These are phyloP conservation scores for Golubevia sp. DNA, from an alignment of 1,284 basidiomycete genomes.

Conservation along the genomic window DNA sequence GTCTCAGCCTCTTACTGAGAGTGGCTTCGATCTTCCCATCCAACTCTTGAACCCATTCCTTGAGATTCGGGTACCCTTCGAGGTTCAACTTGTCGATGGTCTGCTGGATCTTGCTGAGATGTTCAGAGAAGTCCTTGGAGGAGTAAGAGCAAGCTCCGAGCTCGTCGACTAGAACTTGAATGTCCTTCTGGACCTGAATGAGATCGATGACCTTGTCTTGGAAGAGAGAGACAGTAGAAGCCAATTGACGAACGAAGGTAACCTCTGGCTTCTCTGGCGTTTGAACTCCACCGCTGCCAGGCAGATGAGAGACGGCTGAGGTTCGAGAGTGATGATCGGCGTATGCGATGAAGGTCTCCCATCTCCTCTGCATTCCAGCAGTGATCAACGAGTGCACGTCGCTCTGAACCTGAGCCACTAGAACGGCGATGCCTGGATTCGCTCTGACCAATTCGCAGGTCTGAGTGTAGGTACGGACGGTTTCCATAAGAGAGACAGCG, in stretches of 20 bases:
- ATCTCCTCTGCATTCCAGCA: constrained; percentile 77
- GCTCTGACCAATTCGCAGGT: constrained; percentile 80
- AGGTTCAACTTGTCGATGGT: constrained; percentile 92
- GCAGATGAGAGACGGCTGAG: constrained; percentile 28
- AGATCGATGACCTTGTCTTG: constrained; percentile 92
- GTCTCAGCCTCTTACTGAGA: constrained; percentile 75
- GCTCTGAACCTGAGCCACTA: constrained; percentile 63
- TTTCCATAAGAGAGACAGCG: constrained; percentile 93
- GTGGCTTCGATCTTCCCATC: constrained; percentile 84
- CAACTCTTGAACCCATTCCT: constrained; percentile 88
- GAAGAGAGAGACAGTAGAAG: constrained; percentile 76
- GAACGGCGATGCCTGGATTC: constrained; percentile 86
- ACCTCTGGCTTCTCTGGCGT: constrained; percentile 79
- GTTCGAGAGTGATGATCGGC: no score
- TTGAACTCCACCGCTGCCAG: constrained; percentile 59
- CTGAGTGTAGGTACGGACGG: constrained; percentile 92
- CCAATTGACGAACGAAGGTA: constrained; percentile 91
- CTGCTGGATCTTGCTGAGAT: constrained; percentile 81
- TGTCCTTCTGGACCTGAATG: constrained; percentile 87
- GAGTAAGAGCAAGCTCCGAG: constrained; percentile 84
- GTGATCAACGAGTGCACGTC: constrained; percentile 42
- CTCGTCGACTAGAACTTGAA: constrained; percentile 81
- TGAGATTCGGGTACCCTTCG: constrained; percentile 96
- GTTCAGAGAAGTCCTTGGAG: constrained; percentile 76
- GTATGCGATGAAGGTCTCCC: constrained; percentile 78